phyloP scores from a whole-genome alignment of 768 basidiomycete species.

The Ramaria rubella region DNA sequence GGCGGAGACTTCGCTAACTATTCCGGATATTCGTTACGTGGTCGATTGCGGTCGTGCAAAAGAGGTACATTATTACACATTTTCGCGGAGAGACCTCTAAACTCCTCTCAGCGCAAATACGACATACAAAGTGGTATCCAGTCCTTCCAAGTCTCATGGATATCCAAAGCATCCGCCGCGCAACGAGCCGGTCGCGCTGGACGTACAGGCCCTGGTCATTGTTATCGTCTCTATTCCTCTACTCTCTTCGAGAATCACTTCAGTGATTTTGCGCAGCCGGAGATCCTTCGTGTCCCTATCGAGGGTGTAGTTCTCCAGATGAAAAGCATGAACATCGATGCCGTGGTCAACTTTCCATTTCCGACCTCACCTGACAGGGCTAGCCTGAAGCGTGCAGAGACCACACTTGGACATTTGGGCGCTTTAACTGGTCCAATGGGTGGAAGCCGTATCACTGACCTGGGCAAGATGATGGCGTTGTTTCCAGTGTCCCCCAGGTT shows the following conservation, averaged over 20 bases:
- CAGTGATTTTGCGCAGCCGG: conserved; percentile 78
- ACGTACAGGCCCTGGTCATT: conserved; percentile 96
- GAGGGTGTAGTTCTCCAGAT: conserved; percentile 96
- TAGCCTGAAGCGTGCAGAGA: conserved; percentile 76
- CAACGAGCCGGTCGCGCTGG: conserved; percentile 96
- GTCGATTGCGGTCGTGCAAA: conserved; percentile 94
- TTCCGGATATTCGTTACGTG: conserved; percentile 97
- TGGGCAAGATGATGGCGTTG: conserved; percentile 88
- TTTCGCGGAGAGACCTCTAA: no score
- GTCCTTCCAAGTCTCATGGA: conserved; percentile 88
- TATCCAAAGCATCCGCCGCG: conserved; percentile 89
- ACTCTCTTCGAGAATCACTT: conserved; percentile 93
- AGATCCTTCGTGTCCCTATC: conserved; percentile 92
- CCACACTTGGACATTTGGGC: conserved; percentile 70
- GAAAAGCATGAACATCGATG: conserved; percentile 98
- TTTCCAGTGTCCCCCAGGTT: conserved; percentile 94
- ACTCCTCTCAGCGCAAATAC: conserved; percentile 59
- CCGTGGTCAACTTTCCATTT: conserved; percentile 96
- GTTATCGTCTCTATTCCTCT: conserved; percentile 94
- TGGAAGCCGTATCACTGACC: conserved; percentile 66
- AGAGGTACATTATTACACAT: conserved; percentile 58
- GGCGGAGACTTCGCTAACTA: conserved; percentile 94
- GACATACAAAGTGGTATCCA: conserved; percentile 80
- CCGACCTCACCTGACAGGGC: conserved; percentile 87
- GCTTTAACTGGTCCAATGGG: conserved; percentile 54